Evolutionary conservation across 352 stramenopile species (phyloP).

Genomic region (Phytophthora colocasiae): DNA sequence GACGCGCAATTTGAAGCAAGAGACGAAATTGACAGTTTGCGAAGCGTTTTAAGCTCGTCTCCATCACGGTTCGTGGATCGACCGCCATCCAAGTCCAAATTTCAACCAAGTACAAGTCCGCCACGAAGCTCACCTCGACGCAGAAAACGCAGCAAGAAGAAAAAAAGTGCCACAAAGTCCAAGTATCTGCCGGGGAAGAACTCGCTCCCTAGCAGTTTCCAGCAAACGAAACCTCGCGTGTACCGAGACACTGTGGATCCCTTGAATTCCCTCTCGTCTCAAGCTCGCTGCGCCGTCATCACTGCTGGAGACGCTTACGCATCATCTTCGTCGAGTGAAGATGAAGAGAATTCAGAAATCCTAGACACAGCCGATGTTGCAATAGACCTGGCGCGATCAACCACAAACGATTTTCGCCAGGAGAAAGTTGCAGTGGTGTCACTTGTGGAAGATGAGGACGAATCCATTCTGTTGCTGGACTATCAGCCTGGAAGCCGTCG

Average conservation of each 20-base stretch:
- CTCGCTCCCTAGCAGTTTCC: constrained; percentile 71
- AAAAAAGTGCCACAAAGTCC: constrained; percentile 11
- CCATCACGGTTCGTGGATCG: constrained; percentile 27
- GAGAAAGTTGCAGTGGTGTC: constrained; percentile 59
- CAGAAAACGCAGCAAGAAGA: constrained; percentile 16
- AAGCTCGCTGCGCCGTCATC: constrained; percentile 56
- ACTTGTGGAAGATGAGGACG: constrained; percentile 53
- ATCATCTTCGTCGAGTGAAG: constrained; percentile 7
- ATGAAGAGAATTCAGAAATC: constrained; percentile 6
- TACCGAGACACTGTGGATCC: constrained; percentile 52
- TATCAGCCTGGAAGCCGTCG: constrained; percentile 36
- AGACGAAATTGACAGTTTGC: constrained; percentile 15
- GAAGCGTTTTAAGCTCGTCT: constrained; percentile 29
- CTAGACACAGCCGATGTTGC: background rate
- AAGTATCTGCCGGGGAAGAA: constrained; percentile 45
- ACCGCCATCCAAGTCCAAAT: constrained; percentile 12
- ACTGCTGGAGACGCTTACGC: constrained; percentile 19
- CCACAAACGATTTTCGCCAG: constrained; percentile 25
- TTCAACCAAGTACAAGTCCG: constrained; percentile 5
- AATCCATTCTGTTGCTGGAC: constrained; percentile 56
- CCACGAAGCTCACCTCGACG: constrained; percentile 13
- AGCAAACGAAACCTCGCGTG: constrained; percentile 55
- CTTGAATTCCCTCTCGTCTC: constrained; percentile 31
- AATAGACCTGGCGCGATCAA: constrained; percentile 2
- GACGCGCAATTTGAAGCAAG: constrained; percentile 1